These are phyloP conservation scores for Hypoxylon sp. DNA, from an alignment of 2,329 filamentous ascomycete species.

Conservation along the genomic window DNA sequence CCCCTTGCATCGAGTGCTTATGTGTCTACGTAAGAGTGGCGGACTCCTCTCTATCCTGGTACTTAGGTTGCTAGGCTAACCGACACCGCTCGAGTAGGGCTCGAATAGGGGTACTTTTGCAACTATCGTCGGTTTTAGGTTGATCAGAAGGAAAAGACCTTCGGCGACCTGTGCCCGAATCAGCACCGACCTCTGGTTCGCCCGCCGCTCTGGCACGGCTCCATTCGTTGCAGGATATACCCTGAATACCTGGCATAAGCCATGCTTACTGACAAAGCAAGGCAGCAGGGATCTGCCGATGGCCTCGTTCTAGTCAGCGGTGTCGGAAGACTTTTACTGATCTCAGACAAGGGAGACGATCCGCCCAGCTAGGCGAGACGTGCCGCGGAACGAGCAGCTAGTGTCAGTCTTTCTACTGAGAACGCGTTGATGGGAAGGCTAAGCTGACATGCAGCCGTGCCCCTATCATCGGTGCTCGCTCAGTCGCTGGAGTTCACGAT, in stretches of 20 bases:
- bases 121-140: slow-evolving; percentile 27
- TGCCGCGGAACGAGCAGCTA: slow-evolving; percentile 23
- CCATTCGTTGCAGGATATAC: slow-evolving; percentile 10
- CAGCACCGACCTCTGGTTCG: slow-evolving; percentile 15
- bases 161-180: slow-evolving; percentile 28
- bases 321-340: slow-evolving; percentile 17
- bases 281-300: slow-evolving; percentile 22
- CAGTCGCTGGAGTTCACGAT: slow-evolving; percentile 19
- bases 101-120: slow-evolving; percentile 30
- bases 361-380: slow-evolving; percentile 28
- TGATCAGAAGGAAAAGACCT: slow-evolving; percentile 3
- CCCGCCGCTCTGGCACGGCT: slow-evolving; percentile 18
- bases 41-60: slow-evolving; percentile 24
- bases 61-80: slow-evolving; percentile 20
- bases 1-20: slow-evolving; percentile 23
- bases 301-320: slow-evolving; percentile 7
- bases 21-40: slow-evolving; percentile 41
- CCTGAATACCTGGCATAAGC: too few relatives aligned
- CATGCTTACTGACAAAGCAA: not conserved
- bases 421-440: slow-evolving; percentile 25
- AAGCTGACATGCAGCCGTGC: slow-evolving; percentile 10
- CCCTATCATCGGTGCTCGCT: slow-evolving; percentile 12
- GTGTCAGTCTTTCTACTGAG: slow-evolving; percentile 12
- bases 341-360: slow-evolving; percentile 33
- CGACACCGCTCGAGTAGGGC: slow-evolving; percentile 26